Conservation (phyloP, 331 rosid species). For the Telfairia occidentalis region DNA sequence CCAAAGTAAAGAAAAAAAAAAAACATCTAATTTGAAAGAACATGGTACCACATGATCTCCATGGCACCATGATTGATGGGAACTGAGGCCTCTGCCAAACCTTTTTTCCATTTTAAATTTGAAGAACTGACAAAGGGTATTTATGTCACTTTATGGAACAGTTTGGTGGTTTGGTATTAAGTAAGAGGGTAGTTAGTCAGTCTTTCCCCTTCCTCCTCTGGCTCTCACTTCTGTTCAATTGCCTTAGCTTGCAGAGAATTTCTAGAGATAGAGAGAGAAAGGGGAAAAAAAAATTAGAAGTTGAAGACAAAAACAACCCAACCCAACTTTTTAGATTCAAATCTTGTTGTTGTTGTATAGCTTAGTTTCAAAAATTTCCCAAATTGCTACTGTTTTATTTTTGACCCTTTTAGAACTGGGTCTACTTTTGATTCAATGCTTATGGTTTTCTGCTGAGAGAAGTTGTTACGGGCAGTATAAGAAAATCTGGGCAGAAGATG, state of each 20-base stretch:
- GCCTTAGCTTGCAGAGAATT: slow-evolving; percentile 25
- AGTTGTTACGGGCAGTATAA: slow-evolving; percentile 3
- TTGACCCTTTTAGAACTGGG: not conserved
- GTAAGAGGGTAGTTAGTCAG: slow-evolving; percentile 23
- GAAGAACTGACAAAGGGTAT: not conserved
- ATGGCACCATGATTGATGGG: slow-evolving; percentile 20
- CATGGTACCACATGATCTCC: slow-evolving; percentile 16
- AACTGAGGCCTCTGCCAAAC: not conserved
- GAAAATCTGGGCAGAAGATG: slow-evolving; percentile 31
- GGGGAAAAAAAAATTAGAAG: not conserved
- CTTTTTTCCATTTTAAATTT: not conserved
- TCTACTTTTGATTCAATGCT: not conserved
- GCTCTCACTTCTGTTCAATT: slow-evolving; percentile 9
- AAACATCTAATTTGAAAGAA: slow-evolving; percentile 6
- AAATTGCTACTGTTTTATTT: not conserved
- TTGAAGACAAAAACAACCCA: slow-evolving; percentile 9
- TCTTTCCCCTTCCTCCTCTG: slow-evolving; percentile 13
- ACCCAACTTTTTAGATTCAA: not conserved
- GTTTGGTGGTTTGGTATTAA: slow-evolving; percentile 21
- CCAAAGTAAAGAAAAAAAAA: not conserved
- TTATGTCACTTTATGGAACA: slow-evolving; percentile 17
- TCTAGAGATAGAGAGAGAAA: not conserved
- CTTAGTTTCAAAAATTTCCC: not conserved
- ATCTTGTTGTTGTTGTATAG: not conserved
- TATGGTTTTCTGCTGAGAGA: slow-evolving; percentile 5